A percentile compares a stretch with the other conserved stretches of the same genome.
Evolutionary conservation across 192 early-diverging fungal species (phyloP).

Genomic region (Helicostylum pulchrum): DNA sequence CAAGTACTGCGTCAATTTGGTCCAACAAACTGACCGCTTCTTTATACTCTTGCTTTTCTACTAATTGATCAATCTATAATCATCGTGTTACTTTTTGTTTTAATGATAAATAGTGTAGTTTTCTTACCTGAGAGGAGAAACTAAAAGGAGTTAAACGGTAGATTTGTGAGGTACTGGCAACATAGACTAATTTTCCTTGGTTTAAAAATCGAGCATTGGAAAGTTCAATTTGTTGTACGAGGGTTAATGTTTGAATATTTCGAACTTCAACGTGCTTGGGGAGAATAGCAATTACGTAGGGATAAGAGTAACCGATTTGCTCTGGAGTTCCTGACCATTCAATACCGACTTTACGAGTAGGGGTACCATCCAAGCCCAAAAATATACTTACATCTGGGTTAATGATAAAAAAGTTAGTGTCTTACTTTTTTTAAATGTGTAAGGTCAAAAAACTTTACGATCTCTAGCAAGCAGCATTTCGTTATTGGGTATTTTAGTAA

Average conservation of each 20-base stretch:
- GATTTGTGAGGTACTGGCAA: slow-evolving; percentile 60
- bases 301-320: slow-evolving; percentile 62
- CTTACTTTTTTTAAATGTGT: neutral
- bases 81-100: too few species aligned
- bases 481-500: slow-evolving; percentile 60
- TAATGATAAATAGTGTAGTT: too few species aligned
- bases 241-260: slow-evolving; percentile 74
- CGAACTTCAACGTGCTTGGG: slow-evolving; percentile 77
- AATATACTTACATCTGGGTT: slow-evolving; percentile 56
- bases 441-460: slow-evolving; percentile 32
- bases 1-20: slow-evolving; percentile 68
- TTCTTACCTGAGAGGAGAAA: slow-evolving; percentile 48
- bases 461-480: slow-evolving; percentile 64
- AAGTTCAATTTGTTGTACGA: slow-evolving; percentile 81
- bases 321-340: slow-evolving; percentile 61
- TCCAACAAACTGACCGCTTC: slow-evolving; percentile 74
- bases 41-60: slow-evolving; percentile 65
- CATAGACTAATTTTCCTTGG: slow-evolving; percentile 74
- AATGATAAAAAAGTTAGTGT: neutral
- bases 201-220: slow-evolving; percentile 59
- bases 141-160: slow-evolving; percentile 69
- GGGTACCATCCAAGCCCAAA: slow-evolving; percentile 51
- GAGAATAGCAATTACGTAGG: slow-evolving; percentile 71
- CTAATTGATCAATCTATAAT: slow-evolving; percentile 72
- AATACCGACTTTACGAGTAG: slow-evolving; percentile 57